Percentiles rank a stretch among this genome's conserved stretches.
These are phyloP conservation scores for Lichtheimia hyalospora DNA, from an alignment of 371 early-diverging fungal species.

Conservation along the genomic window DNA sequence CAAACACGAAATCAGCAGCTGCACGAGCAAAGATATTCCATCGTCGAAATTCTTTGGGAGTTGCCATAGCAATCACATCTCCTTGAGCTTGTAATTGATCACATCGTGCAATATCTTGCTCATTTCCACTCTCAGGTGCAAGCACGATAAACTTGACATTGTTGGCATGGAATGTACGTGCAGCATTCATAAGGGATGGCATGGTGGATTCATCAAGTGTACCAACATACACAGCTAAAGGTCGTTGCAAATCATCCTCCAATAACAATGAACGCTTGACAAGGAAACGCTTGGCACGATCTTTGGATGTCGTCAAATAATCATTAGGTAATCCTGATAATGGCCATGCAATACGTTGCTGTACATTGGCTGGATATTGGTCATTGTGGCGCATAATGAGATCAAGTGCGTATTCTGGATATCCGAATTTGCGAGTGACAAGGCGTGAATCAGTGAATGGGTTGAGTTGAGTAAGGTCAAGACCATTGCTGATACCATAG, in stretches of 20 bases:
- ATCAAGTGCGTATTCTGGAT: slow-evolving; percentile 35
- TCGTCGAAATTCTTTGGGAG: slow-evolving; percentile 40
- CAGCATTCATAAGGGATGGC: slow-evolving; percentile 38
- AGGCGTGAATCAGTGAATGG: slow-evolving; percentile 54
- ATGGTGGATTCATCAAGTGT: slow-evolving; percentile 60
- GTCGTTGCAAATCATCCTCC: slow-evolving; percentile 44
- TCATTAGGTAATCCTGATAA: slow-evolving; percentile 23
- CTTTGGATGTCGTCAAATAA: slow-evolving; percentile 46
- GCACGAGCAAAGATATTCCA: slow-evolving; percentile 57
- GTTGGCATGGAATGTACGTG: slow-evolving; percentile 30
- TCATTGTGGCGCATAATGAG: slow-evolving; percentile 17
- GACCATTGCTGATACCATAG: slow-evolving; percentile 66
- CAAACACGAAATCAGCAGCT: slow-evolving; percentile 64
- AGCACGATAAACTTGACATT: slow-evolving; percentile 58
- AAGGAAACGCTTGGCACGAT: slow-evolving; percentile 55
- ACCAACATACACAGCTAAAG: slow-evolving; percentile 60
- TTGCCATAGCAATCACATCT: slow-evolving; percentile 47
- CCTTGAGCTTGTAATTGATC: slow-evolving; percentile 43
- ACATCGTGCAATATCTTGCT: slow-evolving; percentile 38
- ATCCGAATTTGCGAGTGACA: slow-evolving; percentile 31
- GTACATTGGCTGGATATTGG: not conserved
- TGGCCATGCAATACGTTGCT: slow-evolving; percentile 12
- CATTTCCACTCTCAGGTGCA: slow-evolving; percentile 45
- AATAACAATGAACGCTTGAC: slow-evolving; percentile 42
- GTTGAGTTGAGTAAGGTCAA: slow-evolving; percentile 52